Evolutionary conservation across 352 stramenopile genomes (phyloP).

Genomic region (Phytophthora vignae): DNA sequence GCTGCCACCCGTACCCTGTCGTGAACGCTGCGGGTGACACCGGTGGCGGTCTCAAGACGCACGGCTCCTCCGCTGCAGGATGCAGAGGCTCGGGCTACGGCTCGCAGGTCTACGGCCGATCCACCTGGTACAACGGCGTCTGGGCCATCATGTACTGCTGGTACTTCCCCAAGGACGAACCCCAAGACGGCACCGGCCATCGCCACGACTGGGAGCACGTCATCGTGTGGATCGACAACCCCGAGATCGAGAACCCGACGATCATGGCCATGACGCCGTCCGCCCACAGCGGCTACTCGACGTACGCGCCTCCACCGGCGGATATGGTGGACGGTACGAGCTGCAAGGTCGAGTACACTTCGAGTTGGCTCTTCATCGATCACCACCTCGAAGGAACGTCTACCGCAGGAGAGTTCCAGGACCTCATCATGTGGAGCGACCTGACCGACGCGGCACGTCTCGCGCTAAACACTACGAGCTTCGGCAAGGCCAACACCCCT

Average conservation of each 20-base stretch:
- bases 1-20: constrained; percentile 44
- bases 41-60: constrained; percentile 33
- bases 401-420: constrained; percentile 26
- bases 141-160: constrained; percentile 47
- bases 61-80: constrained; percentile 28
- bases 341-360: constrained; percentile 34
- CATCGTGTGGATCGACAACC: constrained; percentile 38
- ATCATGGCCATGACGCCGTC: constrained; percentile 32
- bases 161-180: constrained; percentile 55
- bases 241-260: constrained; percentile 11
- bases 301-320: constrained; percentile 25
- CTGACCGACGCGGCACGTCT: constrained; percentile 32
- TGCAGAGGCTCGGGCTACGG: constrained; percentile 32
- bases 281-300: constrained; percentile 36
- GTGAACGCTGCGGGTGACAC: constrained; percentile 41
- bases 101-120: constrained; percentile 33
- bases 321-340: constrained; percentile 28
- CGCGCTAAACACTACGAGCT: constrained; percentile 34
- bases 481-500: constrained; percentile 32
- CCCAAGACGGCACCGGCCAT: constrained; percentile 24
- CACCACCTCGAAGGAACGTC: constrained; percentile 28
- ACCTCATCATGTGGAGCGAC: constrained; percentile 34
- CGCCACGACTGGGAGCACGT: constrained; percentile 49
- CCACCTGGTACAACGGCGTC: constrained; percentile 21
- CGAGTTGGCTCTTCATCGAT: constrained; percentile 25